phyloP scores from a whole-genome alignment of 2,329 filamentous ascomycete genomes.

The Epichloe scottii region DNA sequence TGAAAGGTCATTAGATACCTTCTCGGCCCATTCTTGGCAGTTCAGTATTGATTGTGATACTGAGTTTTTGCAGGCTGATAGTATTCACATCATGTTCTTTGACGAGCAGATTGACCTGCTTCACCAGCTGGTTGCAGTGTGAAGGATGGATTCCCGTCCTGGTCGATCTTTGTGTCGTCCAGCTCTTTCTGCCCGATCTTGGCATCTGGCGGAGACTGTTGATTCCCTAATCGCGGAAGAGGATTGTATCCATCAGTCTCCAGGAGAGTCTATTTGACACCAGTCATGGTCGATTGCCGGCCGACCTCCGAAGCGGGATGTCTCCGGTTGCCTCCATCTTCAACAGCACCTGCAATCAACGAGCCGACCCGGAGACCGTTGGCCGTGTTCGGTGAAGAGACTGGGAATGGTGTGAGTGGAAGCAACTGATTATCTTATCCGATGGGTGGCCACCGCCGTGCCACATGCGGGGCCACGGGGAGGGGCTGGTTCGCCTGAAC shows the following conservation, averaged over 20 bases:
- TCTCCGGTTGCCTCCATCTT: neutral
- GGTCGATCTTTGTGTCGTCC: neutral
- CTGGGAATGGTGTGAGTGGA: too few relatives aligned
- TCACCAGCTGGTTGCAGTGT: too few relatives aligned
- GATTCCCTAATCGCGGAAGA: neutral
- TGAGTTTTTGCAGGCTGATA: too few relatives aligned
- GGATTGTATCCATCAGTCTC: neutral
- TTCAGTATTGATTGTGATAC: too few relatives aligned
- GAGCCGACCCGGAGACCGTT: neutral
- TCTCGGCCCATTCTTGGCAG: too few relatives aligned
- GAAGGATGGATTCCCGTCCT: neutral
- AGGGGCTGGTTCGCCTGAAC: too few relatives aligned
- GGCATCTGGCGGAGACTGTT: neutral
- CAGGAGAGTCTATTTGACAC: neutral
- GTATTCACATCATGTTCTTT: neutral
- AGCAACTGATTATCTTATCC: slow-evolving; percentile 4
- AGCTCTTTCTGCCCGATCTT: neutral
- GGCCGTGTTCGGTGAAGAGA: too few relatives aligned
- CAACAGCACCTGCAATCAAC: neutral
- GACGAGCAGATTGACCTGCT: neutral
- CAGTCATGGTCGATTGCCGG: neutral
- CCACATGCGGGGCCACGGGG: neutral
- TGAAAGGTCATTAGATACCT: too few relatives aligned
- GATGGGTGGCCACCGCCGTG: neutral
- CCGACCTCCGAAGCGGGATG: neutral